These are phyloP conservation scores for Auxenochlorella pyrenoidosa DNA, from an alignment of 139 green algal genomes.

Conservation along the genomic window DNA sequence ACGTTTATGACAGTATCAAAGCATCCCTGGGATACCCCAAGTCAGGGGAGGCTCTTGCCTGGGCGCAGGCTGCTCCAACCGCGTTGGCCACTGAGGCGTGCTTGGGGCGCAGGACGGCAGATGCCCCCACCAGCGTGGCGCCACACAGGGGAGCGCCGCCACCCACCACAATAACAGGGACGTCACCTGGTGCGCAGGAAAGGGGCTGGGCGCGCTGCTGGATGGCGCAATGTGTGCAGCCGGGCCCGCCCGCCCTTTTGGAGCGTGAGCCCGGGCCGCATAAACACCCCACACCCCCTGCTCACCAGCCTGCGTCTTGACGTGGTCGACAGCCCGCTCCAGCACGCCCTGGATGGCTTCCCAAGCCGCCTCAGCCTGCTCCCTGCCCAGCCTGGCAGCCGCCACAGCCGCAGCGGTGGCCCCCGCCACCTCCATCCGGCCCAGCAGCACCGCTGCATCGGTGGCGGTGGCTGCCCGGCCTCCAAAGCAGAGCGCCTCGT, in stretches of 20 bases:
- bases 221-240: too few relatives aligned
- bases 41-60: slow-evolving; percentile 2
- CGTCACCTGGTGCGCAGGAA: slow-evolving; percentile 16
- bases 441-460: slow-evolving; percentile 53
- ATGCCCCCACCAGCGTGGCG: slow-evolving; percentile 28
- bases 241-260: too few relatives aligned
- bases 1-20: too few relatives aligned
- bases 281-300: not conserved
- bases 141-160: slow-evolving; percentile 52
- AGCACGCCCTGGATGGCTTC: slow-evolving; percentile 41
- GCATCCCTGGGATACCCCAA: too few relatives aligned
- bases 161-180: slow-evolving; percentile 57
- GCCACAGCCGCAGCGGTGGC: not conserved
- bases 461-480: slow-evolving; percentile 44
- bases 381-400: not conserved
- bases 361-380: slow-evolving; percentile 30
- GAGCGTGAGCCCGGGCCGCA: too few relatives aligned
- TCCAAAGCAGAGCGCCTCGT: slow-evolving; percentile 36
- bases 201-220: too few relatives aligned
- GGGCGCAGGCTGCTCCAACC: slow-evolving; percentile 55
- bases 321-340: slow-evolving; percentile 10
- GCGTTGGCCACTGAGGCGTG: slow-evolving; percentile 58
- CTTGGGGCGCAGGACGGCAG: slow-evolving; percentile 24
- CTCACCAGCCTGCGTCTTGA: slow-evolving; percentile 39
- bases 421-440: slow-evolving; percentile 31